These are phyloP conservation scores for Pleurotus salmoneostramineus DNA, from an alignment of 768 basidiomycete species.

Conservation along the genomic window DNA sequence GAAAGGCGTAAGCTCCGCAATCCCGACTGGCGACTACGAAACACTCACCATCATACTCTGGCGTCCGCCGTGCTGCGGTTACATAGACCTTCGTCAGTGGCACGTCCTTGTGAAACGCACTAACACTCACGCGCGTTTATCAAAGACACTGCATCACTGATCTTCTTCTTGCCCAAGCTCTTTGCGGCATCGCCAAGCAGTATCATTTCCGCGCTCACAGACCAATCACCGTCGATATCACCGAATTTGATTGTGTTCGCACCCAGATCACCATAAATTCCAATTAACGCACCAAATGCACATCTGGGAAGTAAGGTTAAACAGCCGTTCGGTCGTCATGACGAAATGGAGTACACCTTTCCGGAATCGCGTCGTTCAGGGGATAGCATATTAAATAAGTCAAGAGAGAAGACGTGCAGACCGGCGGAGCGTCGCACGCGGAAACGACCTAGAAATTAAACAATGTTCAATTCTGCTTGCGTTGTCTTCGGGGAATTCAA, in stretches of 20 bases:
- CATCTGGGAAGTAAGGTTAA: neutral
- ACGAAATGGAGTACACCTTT: neutral
- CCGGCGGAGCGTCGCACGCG: neutral
- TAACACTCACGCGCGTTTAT: constrained; percentile 1
- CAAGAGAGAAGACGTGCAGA: constrained; percentile 1
- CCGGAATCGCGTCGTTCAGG: neutral
- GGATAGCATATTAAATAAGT: neutral
- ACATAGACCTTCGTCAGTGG: neutral
- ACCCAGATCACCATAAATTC: constrained; percentile 1
- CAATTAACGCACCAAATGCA: neutral
- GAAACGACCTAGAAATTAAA: neutral
- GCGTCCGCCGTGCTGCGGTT: neutral
- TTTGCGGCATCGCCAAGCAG: neutral
- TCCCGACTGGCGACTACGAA: neutral
- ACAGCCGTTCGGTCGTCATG: neutral
- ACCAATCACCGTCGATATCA: neutral
- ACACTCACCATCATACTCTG: neutral
- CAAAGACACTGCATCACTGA: neutral
- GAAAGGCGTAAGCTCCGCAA: neutral
- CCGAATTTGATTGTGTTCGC: neutral
- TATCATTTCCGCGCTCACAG: neutral
- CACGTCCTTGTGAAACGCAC: neutral
- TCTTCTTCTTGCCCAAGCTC: neutral
- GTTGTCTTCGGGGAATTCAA: neutral
- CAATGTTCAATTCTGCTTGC: neutral